phyloP scores from a whole-genome alignment of 169 alveolate genomes.

The Cryptosporidium ubiquitum region DNA sequence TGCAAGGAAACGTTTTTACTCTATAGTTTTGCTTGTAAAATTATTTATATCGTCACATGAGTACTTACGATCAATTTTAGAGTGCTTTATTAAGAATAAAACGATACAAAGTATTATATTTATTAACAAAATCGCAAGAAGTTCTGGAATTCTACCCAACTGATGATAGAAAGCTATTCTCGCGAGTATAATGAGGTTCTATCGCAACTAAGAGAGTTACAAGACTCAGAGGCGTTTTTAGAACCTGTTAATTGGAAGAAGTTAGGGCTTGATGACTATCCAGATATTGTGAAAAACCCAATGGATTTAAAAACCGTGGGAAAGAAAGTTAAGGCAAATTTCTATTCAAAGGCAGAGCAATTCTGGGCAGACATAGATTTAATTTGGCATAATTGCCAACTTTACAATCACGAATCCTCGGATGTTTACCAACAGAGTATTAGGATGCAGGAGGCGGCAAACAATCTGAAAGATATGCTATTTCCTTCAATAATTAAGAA shows the following conservation, averaged over 20 bases:
- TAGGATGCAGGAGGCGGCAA: constrained; percentile 7
- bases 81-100: background rate
- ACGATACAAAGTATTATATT: background rate
- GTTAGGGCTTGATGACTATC: constrained; percentile 78
- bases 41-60: background rate
- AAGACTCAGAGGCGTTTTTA: constrained; percentile 74
- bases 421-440: constrained; percentile 66
- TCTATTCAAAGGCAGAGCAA: constrained; percentile 69
- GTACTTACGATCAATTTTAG: background rate
- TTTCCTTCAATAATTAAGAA: constrained; percentile 16
- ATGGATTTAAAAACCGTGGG: constrained; percentile 79
- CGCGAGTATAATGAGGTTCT: constrained; percentile 44
- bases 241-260: constrained; percentile 78
- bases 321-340: constrained; percentile 68
- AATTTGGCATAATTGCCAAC: constrained; percentile 64
- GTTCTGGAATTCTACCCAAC: background rate
- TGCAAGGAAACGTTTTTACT: too few species aligned
- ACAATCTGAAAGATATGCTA: constrained; percentile 14
- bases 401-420: constrained; percentile 70
- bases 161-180: background rate
- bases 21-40: background rate
- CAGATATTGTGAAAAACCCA: constrained; percentile 75
- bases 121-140: background rate
- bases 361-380: constrained; percentile 72
- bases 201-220: constrained; percentile 9